Conservation (phyloP, 2,329 filamentous ascomycete genomes). For the Verruconis gallopava region DNA sequence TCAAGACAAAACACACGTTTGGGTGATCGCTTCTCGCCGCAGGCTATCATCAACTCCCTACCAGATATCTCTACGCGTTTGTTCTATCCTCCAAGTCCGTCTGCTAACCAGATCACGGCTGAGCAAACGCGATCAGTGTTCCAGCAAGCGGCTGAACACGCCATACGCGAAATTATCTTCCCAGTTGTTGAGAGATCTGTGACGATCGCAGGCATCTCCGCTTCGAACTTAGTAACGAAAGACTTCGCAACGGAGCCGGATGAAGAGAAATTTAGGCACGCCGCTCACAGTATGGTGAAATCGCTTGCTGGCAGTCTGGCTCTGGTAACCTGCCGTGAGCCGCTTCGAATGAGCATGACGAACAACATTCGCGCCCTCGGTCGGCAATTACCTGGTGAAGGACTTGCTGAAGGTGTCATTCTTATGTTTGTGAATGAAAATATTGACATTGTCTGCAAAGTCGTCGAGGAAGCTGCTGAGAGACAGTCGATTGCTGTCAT, state of each 20-base stretch:
- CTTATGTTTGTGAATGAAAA: constrained; percentile 99
- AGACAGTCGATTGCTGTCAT: constrained; percentile 89
- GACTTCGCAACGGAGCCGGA: constrained; percentile 92
- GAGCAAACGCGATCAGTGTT: constrained; percentile 61
- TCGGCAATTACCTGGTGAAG: constrained; percentile 46
- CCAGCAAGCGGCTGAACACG: constrained; percentile 70
- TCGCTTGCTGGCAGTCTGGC: constrained; percentile 87
- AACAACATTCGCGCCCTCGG: constrained; percentile 91
- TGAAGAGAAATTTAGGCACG: constrained; percentile 71
- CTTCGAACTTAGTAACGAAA: constrained; percentile 87
- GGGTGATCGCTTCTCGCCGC: constrained; percentile 59
- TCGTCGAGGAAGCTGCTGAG: constrained; percentile 92
- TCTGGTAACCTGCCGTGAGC: constrained; percentile 96
- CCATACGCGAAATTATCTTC: constrained; percentile 90
- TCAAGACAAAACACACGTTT: constrained; percentile 33
- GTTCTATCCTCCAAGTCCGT: constrained; percentile 58
- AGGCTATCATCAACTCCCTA: constrained; percentile 64
- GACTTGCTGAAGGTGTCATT: constrained; percentile 85
- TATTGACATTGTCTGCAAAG: constrained; percentile 78
- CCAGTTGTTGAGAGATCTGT: constrained; percentile 96
- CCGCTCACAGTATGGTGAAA: constrained; percentile 89
- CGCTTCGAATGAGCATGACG: constrained; percentile 87
- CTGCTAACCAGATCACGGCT: constrained; percentile 63
- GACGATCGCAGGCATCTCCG: constrained; percentile 94
- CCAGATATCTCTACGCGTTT: constrained; percentile 73